phyloP scores from a whole-genome alignment of 164 flowering plant genomes.

The Piper betle region DNA sequence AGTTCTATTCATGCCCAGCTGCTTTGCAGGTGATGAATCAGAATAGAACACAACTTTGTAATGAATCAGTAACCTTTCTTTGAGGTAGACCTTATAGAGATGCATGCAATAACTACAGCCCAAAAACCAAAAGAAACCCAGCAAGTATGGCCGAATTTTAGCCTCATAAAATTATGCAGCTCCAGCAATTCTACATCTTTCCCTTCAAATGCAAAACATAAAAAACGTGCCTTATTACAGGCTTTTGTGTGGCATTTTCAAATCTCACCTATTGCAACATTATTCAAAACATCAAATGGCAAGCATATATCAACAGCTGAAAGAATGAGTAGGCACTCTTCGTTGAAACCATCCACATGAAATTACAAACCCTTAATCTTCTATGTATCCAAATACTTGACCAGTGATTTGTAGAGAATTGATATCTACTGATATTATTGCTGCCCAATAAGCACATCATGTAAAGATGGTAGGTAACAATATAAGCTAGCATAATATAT shows the following conservation, averaged over 20 bases:
- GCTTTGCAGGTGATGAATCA: neutral
- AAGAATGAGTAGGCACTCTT: too few species aligned
- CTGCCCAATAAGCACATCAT: too few species aligned
- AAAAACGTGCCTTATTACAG: conserved; percentile 43
- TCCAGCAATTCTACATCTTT: neutral
- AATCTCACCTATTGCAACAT: conserved; percentile 23
- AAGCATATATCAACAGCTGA: too few species aligned
- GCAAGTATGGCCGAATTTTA: neutral
- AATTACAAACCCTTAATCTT: too few species aligned
- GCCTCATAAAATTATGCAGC: neutral
- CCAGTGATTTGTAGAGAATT: too few species aligned
- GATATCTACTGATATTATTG: too few species aligned
- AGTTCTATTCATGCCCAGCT: neutral
- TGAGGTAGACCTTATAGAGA: neutral
- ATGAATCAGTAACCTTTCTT: neutral
- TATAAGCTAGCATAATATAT: too few species aligned
- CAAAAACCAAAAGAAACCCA: neutral
- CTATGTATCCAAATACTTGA: too few species aligned
- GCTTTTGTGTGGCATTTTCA: conserved; percentile 24
- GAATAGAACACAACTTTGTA: neutral
- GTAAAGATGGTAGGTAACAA: too few species aligned
- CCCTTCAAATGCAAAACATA: neutral
- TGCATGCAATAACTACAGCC: neutral
- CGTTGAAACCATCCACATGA: too few species aligned
- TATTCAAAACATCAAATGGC: conserved; percentile 23